phyloP scores from a whole-genome alignment of 169 alveolate species.

The Plasmodium berghei region DNA sequence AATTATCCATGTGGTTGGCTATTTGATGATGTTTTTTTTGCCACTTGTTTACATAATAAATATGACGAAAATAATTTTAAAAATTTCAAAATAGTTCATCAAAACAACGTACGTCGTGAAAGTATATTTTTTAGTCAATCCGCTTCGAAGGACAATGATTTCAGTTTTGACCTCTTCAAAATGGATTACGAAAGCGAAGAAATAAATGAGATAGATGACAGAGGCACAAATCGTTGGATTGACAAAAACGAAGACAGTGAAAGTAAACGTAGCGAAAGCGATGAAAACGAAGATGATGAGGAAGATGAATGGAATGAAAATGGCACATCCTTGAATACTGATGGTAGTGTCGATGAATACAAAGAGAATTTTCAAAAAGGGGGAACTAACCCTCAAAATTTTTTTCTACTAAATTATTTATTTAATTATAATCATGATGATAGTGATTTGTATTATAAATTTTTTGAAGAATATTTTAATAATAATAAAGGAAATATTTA shows the following conservation, averaged over 20 bases:
- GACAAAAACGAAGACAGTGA: neutral
- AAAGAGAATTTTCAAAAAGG: neutral
- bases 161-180: conserved; percentile 24
- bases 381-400: neutral
- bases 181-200: conserved; percentile 35
- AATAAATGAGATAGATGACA: neutral
- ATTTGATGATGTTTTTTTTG: conserved; percentile 53
- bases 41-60: conserved; percentile 61
- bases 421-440: conserved; percentile 60
- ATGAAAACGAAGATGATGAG: conserved; percentile 4
- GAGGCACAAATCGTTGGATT: neutral
- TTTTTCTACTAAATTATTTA: conserved; percentile 16
- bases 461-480: conserved; percentile 72
- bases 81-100: conserved; percentile 36
- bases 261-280: neutral
- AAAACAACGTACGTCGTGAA: neutral
- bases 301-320: conserved; percentile 2
- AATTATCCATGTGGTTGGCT: conserved; percentile 75
- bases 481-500: conserved; percentile 47
- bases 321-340: neutral
- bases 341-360: neutral
- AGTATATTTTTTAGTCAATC: neutral
- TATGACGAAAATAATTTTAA: conserved; percentile 72
- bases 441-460: conserved; percentile 48
- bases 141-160: neutral